Base-by-base conservation (phyloP, 129 eudicot species). In the Flaveria trinervia region DNA sequence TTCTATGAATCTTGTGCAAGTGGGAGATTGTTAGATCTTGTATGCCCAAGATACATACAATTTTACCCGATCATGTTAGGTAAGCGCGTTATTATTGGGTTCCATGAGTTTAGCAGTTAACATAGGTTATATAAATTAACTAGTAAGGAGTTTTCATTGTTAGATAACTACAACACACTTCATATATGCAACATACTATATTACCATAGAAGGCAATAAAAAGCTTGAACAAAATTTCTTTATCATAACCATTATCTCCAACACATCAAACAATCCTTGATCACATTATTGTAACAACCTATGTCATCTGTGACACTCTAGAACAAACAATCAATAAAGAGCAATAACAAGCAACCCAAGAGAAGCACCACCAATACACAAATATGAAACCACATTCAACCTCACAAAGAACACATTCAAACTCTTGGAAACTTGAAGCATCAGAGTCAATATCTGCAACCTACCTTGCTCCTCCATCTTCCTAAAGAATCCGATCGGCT, bases 401-500 rank as follows among this genome's bases (percentile, higher is more conserved):
- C 97, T 81, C 46, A 78, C 85, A 73, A 88, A 91, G 26, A 91
- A 83, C 79, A 87, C 79, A 75, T 84, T 85, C 84, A 91, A 55
- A 76, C 82, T 80, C 86, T 91, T 91, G 36, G 89, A 81, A 80
- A 89, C 83, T 81, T 91, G 97, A 54, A 91, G 88, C 64, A 90
- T 83, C 26, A 89, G 88, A 51, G 97, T 91, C 80, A 91, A 46
- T 70, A 91, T 83, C 86, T 91, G 97, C 77, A 91, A 51, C 86
- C 95, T 85, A 12, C 94, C 94, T 68, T 81, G 87, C 73, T 86
- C 89, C 89, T 91, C 97, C 97, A 91, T 89, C 68, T 86, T 91
- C 86, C 84, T 84, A 54, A 91, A 91, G 82, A 91, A 91, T 64
- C 62, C 76, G 81, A 91, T 91, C 1, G 89, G 84, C 85, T 91